Evolutionary conservation across 2,329 filamentous ascomycete genomes (phyloP).

Genomic region (Fusarium temperatum): DNA sequence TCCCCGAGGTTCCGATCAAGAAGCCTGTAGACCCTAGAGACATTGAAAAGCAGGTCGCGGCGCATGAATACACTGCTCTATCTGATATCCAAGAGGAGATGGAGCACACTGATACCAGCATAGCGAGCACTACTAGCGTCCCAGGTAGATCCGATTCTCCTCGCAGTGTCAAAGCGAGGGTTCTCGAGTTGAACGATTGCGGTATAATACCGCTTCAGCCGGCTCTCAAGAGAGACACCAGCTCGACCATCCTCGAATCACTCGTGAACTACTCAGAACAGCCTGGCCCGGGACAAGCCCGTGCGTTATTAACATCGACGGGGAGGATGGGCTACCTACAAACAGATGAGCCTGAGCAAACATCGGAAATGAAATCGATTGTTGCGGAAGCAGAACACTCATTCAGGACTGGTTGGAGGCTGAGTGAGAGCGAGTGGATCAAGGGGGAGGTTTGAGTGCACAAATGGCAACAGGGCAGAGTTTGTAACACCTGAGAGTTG

Average conservation of each 20-base stretch:
- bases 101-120: constrained; percentile 21
- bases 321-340: background rate
- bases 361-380: background rate
- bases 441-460: background rate
- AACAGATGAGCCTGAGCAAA: background rate
- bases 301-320: background rate
- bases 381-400: constrained; percentile 3
- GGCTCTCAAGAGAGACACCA: background rate
- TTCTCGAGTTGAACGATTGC: background rate
- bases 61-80: constrained; percentile 22
- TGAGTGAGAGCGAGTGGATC: constrained; percentile 34
- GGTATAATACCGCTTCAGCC: background rate
- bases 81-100: constrained; percentile 37
- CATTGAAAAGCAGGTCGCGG: constrained; percentile 2
- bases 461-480: background rate
- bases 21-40: background rate
- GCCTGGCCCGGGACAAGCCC: background rate
- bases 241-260: background rate
- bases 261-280: background rate
- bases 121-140: constrained; percentile 8
- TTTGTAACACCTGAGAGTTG: background rate
- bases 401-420: constrained; percentile 15
- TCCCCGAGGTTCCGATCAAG: constrained; percentile 34
- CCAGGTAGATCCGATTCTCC: constrained; percentile 11
- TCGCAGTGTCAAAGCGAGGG: background rate